Conservation (phyloP, 176 grass and related monocot genomes). For the Zoysia japonica region DNA sequence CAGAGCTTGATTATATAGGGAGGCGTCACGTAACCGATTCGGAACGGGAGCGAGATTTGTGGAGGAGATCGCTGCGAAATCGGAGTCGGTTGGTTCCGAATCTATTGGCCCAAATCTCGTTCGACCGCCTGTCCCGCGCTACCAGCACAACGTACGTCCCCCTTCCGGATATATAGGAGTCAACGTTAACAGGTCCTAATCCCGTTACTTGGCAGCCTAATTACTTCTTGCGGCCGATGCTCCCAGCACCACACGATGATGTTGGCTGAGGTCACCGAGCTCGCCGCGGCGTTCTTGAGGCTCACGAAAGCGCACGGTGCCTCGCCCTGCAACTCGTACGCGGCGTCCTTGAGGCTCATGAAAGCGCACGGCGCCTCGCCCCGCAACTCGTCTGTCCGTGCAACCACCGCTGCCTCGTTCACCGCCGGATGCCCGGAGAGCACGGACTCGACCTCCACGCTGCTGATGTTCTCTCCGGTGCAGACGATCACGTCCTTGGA, state of each 20-base stretch:
- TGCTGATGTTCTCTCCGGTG: conserved; percentile 91
- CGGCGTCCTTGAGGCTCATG: conserved; percentile 55
- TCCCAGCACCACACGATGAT: conserved; percentile 67
- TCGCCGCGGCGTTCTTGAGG: too few relatives aligned
- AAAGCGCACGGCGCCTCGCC: conserved; percentile 92
- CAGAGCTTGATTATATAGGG: too few relatives aligned
- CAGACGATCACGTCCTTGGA: conserved; percentile 97
- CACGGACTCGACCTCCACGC: conserved; percentile 81
- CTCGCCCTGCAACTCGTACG: too few relatives aligned
- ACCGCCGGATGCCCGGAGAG: conserved; percentile 69
- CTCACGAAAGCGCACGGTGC: too few relatives aligned
- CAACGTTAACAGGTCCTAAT: conserved; percentile 31
- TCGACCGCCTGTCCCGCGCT: too few relatives aligned
- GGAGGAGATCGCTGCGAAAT: too few relatives aligned
- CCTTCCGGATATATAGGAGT: conserved; percentile 50
- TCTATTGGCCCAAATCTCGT: too few relatives aligned
- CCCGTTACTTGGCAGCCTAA: conserved; percentile 41
- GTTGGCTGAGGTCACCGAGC: conserved; percentile 38
- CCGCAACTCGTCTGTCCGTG: conserved; percentile 66
- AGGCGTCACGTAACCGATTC: too few relatives aligned
- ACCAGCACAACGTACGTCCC: conserved; percentile 69
- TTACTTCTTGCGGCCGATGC: conserved; percentile 34
- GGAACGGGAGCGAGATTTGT: too few relatives aligned
- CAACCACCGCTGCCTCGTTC: conserved; percentile 78
- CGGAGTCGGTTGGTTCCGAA: too few relatives aligned